Evolutionary conservation across 192 early-diverging fungal species (phyloP).

Genomic region (Coemansia sp.): DNA sequence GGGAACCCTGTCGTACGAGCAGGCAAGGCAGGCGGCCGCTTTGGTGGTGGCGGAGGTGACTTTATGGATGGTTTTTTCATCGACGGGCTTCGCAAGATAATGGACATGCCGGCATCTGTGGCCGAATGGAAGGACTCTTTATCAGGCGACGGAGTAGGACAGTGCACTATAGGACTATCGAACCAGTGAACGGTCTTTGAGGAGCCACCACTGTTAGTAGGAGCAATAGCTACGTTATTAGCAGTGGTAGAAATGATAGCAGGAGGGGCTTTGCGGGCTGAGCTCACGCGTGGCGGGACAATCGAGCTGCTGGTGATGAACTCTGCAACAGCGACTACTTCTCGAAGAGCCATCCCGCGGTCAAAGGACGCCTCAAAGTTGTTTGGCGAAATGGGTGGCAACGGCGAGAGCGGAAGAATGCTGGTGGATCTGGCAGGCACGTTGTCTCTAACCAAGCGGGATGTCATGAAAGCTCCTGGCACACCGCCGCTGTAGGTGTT

Average conservation of each 20-base stretch:
- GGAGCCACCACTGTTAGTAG: background rate
- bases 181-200: constrained; percentile 45
- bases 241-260: background rate
- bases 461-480: background rate
- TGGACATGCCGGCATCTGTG: constrained; percentile 37
- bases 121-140: constrained; percentile 2
- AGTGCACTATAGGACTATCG: constrained; percentile 7
- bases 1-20: constrained; percentile 6
- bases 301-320: constrained; percentile 13
- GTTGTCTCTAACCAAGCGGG: constrained; percentile 11
- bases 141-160: background rate
- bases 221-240: background rate
- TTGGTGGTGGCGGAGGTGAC: constrained; percentile 16
- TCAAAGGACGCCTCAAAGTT: constrained; percentile 54
- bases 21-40: background rate
- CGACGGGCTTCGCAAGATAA: constrained; percentile 47
- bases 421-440: constrained; percentile 21
- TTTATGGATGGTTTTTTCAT: constrained; percentile 23
- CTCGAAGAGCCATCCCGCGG: constrained; percentile 37
- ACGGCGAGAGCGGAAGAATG: constrained; percentile 37
- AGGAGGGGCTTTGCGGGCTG: constrained; percentile 5
- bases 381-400: constrained; percentile 47
- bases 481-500: background rate
- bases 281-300: constrained; percentile 35
- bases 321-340: constrained; percentile 28